Percentiles rank a stretch among this genome's conserved stretches.
These are phyloP conservation scores for Tilletia setariae DNA, from an alignment of 1,284 basidiomycete genomes.

Conservation along the genomic window DNA sequence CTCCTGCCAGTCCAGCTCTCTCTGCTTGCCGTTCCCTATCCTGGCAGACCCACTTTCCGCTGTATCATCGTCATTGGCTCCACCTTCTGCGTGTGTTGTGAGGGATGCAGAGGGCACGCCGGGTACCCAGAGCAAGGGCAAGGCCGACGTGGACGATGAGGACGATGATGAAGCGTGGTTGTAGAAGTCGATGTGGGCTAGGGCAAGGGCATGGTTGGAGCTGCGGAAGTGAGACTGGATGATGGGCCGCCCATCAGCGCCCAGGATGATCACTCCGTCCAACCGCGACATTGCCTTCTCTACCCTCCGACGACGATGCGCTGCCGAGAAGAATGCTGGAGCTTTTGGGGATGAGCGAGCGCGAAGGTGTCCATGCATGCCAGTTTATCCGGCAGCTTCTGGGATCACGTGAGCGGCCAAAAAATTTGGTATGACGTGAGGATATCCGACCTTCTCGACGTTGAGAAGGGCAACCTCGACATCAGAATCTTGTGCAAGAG, in stretches of 20 bases:
- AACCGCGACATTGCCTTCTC: slow-evolving; percentile 56
- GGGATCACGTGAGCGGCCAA: too few species aligned
- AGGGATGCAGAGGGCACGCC: slow-evolving; percentile 23
- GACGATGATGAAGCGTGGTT: slow-evolving; percentile 60
- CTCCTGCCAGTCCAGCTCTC: slow-evolving; percentile 19
- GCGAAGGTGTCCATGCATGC: too few species aligned
- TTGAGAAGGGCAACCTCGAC: too few species aligned
- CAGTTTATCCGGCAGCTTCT: too few species aligned
- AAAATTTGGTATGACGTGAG: too few species aligned
- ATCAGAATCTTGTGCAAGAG: too few species aligned
- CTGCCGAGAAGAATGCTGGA: too few species aligned
- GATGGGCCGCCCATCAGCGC: slow-evolving; percentile 76
- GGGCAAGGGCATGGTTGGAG: slow-evolving; percentile 64
- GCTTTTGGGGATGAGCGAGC: too few species aligned
- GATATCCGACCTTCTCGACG: too few species aligned
- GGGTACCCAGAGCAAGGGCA: slow-evolving; percentile 38
- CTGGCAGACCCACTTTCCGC: slow-evolving; percentile 21
- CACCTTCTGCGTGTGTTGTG: slow-evolving; percentile 18
- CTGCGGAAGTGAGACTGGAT: slow-evolving; percentile 79
- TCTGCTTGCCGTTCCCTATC: slow-evolving; percentile 23
- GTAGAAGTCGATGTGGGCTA: slow-evolving; percentile 79
- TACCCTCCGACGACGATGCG: not conserved
- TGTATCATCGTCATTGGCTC: slow-evolving; percentile 22
- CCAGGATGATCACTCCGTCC: slow-evolving; percentile 85
- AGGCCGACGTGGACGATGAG: slow-evolving; percentile 17